phyloP scores from a whole-genome alignment of 177 flowering plant genomes.

The Vitis hybrid region DNA sequence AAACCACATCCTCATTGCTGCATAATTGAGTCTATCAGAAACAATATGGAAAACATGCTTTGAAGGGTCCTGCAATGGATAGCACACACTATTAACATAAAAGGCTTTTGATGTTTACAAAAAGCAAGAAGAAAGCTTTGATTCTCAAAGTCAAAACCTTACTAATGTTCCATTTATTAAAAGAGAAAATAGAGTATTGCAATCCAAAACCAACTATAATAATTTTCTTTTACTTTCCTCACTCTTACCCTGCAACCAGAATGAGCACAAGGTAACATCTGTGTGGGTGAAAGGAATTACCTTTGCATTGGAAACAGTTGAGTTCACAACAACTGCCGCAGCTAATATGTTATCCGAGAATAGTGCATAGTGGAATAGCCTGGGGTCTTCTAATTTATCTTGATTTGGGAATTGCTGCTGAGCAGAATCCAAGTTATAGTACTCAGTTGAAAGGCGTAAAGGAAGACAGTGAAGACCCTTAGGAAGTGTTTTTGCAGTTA shows the following conservation, averaged over 20 bases:
- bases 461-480: slow-evolving; percentile 99
- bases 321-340: slow-evolving; percentile 91
- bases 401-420: slow-evolving; percentile 66
- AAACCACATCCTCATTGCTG: slow-evolving; percentile 99
- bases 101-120: neutral
- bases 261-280: neutral
- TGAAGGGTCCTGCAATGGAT: slow-evolving; percentile 59
- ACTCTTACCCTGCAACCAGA: too few relatives aligned
- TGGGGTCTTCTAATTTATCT: slow-evolving; percentile 70
- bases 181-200: neutral
- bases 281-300: slow-evolving; percentile 29
- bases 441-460: slow-evolving; percentile 81
- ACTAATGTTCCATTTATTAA: neutral
- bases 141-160: neutral
- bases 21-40: slow-evolving; percentile 90
- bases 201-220: neutral
- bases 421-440: slow-evolving; percentile 56
- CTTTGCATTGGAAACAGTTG: slow-evolving; percentile 78
- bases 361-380: slow-evolving; percentile 79
- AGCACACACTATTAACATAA: neutral
- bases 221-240: neutral
- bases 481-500: slow-evolving; percentile 91
- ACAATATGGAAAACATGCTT: slow-evolving; percentile 95
- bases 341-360: slow-evolving; percentile 94
- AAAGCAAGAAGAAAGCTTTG: neutral